phyloP scores from a whole-genome alignment of 257 asterid genomes.

The Scutellaria barbata region DNA sequence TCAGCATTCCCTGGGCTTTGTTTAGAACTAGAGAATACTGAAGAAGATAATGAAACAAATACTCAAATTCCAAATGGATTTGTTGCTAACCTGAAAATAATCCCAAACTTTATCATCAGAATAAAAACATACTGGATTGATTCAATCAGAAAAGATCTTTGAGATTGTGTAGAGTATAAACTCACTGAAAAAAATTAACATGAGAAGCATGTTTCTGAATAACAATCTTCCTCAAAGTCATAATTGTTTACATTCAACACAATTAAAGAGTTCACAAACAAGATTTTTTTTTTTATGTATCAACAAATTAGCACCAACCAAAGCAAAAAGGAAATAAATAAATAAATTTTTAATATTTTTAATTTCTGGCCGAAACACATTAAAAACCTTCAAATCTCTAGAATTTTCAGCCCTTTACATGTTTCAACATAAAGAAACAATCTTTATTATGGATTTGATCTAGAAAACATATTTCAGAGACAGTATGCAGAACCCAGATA shows the following conservation, averaged over 20 bases:
- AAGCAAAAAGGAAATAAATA: neutral
- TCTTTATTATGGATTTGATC: neutral
- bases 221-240: neutral
- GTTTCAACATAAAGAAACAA: conserved; percentile 2
- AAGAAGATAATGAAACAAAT: conserved; percentile 11
- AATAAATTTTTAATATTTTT: neutral
- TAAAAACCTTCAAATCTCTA: neutral
- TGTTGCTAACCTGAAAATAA: conserved; percentile 39
- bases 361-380: neutral
- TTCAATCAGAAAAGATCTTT: neutral
- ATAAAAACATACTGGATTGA: neutral
- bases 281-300: neutral
- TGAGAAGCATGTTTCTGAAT: too few relatives aligned
- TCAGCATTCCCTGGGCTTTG: conserved; percentile 79
- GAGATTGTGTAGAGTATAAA: conserved; percentile 7
- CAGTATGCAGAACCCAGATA: conserved; percentile 22
- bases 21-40: conserved; percentile 40
- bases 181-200: neutral
- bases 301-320: conserved; percentile 5
- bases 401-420: neutral
- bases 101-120: conserved; percentile 23
- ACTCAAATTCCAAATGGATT: conserved; percentile 12
- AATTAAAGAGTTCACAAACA: conserved; percentile 11
- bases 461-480: neutral
- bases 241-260: neutral